phyloP scores from a whole-genome alignment of 2,329 filamentous ascomycete species.

The Xylaria sp. region DNA sequence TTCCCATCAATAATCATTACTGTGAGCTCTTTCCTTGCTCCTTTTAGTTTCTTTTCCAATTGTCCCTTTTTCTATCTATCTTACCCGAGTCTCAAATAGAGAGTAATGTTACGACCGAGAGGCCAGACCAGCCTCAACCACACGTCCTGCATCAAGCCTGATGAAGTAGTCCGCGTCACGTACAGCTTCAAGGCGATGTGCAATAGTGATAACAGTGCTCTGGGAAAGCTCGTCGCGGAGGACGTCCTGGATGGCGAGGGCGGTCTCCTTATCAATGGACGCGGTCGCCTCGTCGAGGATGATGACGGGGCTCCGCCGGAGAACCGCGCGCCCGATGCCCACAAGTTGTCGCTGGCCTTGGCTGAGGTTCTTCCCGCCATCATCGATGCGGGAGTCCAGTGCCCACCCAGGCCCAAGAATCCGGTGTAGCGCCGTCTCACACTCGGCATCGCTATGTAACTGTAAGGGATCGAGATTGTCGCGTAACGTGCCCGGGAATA shows the following conservation, averaged over 20 bases:
- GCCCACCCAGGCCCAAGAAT: slow-evolving; percentile 66
- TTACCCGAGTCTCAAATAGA: not conserved
- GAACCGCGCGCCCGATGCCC: slow-evolving; percentile 68
- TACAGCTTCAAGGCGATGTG: slow-evolving; percentile 73
- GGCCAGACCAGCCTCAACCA: slow-evolving; percentile 61
- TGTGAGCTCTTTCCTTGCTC: not conserved
- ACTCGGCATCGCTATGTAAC: slow-evolving; percentile 65
- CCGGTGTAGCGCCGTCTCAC: slow-evolving; percentile 64
- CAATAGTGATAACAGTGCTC: slow-evolving; percentile 73
- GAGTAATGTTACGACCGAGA: slow-evolving; percentile 12
- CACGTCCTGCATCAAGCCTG: slow-evolving; percentile 62
- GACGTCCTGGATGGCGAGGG: slow-evolving; percentile 67
- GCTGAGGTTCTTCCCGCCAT: slow-evolving; percentile 70
- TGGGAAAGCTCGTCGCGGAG: slow-evolving; percentile 64
- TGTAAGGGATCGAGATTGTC: slow-evolving; percentile 76
- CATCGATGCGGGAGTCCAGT: slow-evolving; percentile 64
- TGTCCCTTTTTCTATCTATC: not conserved
- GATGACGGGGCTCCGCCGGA: slow-evolving; percentile 69
- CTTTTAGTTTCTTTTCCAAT: too few species aligned
- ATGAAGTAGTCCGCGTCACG: slow-evolving; percentile 67
- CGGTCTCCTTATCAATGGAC: slow-evolving; percentile 70
- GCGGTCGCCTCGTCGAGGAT: slow-evolving; percentile 74
- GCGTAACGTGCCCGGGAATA: slow-evolving; percentile 68
- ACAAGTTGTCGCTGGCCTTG: slow-evolving; percentile 73
- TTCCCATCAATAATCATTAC: not conserved